Evolutionary conservation across 441 rosid genomes (phyloP).

Genomic region (Eruca vesicaria): DNA sequence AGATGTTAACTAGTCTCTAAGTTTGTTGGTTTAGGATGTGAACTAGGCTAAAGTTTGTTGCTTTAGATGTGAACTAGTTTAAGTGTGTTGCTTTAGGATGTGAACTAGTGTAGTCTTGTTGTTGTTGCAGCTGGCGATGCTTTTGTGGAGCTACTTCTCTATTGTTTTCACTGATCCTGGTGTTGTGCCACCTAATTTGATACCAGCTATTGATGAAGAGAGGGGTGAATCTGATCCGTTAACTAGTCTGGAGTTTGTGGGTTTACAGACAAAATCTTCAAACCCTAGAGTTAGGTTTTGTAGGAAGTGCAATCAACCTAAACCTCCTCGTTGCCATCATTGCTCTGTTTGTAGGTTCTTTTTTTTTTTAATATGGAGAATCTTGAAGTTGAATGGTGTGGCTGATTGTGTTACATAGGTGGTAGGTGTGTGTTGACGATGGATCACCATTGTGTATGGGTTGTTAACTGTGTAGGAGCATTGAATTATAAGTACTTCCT

Average conservation of each 20-base stretch:
- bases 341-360: conserved; percentile 90
- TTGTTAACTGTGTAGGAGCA: conserved; percentile 94
- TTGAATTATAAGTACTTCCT: conserved; percentile 88
- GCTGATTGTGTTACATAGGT: conserved; percentile 45
- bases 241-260: conserved; percentile 34
- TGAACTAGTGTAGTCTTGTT: not conserved
- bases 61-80: no score
- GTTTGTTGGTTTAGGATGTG: no score
- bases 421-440: conserved; percentile 84
- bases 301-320: conserved; percentile 71
- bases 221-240: conserved; percentile 58
- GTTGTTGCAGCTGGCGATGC: conserved; percentile 61
- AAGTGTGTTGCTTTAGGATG: no score
- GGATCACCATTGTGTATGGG: conserved; percentile 99
- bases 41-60: no score
- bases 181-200: conserved; percentile 74
- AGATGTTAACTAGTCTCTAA: no score
- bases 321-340: conserved; percentile 94
- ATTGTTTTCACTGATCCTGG: conserved; percentile 82
- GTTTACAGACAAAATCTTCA: conserved; percentile 34
- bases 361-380: not conserved
- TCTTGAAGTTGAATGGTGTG: conserved; percentile 2
- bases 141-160: conserved; percentile 80
- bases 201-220: conserved; percentile 68
- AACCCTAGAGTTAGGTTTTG: conserved; percentile 56